Percentiles rank a stretch among this genome's conserved stretches.
phyloP scores from a whole-genome alignment of 345 rosid genomes.

The Raphanus sativus region DNA sequence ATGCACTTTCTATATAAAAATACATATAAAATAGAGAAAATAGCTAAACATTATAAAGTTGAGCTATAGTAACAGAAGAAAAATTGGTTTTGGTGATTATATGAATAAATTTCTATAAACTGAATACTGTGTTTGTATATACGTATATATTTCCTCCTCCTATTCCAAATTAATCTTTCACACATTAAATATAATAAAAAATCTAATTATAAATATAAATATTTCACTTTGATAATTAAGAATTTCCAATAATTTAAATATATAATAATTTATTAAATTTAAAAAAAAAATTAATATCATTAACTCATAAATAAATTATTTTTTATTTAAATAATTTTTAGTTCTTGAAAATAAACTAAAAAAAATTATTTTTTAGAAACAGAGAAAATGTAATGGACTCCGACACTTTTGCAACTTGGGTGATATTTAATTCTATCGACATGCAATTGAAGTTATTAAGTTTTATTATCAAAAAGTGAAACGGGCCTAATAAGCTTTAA shows the following conservation, averaged over 20 bases:
- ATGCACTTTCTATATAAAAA: background rate
- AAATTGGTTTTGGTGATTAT: conserved; percentile 30
- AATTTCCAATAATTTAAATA: too few relatives aligned
- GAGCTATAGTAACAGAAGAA: conserved; percentile 10
- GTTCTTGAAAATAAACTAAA: background rate
- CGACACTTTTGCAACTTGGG: conserved; percentile 7
- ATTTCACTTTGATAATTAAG: too few relatives aligned
- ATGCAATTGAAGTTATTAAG: background rate
- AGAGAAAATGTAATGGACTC: background rate
- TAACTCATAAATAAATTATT: too few relatives aligned
- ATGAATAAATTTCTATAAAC: background rate
- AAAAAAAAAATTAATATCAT: too few relatives aligned
- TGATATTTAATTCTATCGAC: background rate
- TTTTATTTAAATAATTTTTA: too few relatives aligned
- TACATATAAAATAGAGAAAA: background rate
- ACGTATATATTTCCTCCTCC: background rate
- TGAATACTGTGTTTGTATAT: background rate
- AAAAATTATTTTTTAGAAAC: background rate
- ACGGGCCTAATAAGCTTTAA: background rate
- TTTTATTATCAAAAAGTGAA: background rate
- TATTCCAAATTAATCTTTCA: background rate
- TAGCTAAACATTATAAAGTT: background rate
- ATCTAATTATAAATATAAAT: too few relatives aligned
- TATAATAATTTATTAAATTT: too few relatives aligned
- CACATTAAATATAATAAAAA: too few relatives aligned